Evolutionary conservation across 495 filamentous ascomycete genomes (phyloP).

Genomic region (Chaetomium tenue): DNA sequence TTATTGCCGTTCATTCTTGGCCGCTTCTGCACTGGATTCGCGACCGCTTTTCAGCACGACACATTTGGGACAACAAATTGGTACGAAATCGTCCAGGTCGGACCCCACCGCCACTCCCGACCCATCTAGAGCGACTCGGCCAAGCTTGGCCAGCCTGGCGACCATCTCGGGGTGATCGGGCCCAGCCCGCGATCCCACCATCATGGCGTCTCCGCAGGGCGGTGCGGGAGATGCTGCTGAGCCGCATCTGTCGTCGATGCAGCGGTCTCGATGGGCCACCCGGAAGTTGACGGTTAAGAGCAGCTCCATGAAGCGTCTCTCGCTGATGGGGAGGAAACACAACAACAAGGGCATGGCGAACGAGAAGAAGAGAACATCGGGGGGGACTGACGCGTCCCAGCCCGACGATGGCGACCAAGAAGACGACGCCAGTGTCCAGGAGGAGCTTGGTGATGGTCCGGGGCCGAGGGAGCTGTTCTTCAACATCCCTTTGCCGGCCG

Average conservation of each 20-base stretch:
- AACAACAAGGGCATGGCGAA: constrained; percentile 57
- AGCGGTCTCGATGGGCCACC: constrained; percentile 88
- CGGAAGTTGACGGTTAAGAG: constrained; percentile 71
- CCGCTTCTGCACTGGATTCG: background rate
- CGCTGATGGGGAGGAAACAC: constrained; percentile 75
- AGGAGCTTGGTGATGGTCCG: constrained; percentile 37
- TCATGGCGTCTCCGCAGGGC: constrained; percentile 46
- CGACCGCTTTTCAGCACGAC: background rate
- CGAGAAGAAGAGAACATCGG: constrained; percentile 74
- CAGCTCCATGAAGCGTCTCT: constrained; percentile 75
- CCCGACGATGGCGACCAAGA: constrained; percentile 42
- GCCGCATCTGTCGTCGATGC: constrained; percentile 50
- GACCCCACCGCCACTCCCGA: background rate
- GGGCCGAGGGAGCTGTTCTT: constrained; percentile 65
- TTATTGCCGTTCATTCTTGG: background rate
- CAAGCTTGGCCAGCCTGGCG: constrained; percentile 46
- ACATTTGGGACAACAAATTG: background rate
- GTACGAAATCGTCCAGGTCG: background rate
- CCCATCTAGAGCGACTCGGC: constrained; percentile 29
- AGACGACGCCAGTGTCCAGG: constrained; percentile 35
- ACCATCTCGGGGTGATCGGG: constrained; percentile 48
- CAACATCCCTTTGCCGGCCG: constrained; percentile 75
- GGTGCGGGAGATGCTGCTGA: constrained; percentile 42
- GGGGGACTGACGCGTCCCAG: constrained; percentile 45
- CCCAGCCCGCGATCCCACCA: constrained; percentile 48